Base-by-base conservation (phyloP, 2,329 filamentous ascomycete genomes). In the Aspergillus sergii region DNA sequence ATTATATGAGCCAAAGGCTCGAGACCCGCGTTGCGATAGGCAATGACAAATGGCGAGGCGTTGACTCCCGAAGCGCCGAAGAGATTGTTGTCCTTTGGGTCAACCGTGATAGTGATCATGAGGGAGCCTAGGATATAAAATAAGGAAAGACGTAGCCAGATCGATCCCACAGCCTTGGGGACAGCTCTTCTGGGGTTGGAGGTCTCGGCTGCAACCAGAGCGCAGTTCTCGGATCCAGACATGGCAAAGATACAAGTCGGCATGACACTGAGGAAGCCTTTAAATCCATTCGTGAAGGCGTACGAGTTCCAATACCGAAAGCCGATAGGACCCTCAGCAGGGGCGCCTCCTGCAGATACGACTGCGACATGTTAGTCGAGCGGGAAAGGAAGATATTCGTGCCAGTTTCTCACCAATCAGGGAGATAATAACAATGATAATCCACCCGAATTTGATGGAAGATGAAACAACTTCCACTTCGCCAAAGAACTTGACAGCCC, bases 381-480 rank as follows among this genome's bases (percentile, higher is more conserved):
- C 2, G 3, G n/a, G 6, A 32, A 32, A 16, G 16, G 6, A 11
- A 14, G 34, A 53, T 7, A 2, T 23, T 54, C 19, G 11, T 19
- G 45, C 16, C 3, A 12, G 19, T 34, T 12, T 64, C 72, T 50
- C 59, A 74, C 72, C 72, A 53, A 78, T 77, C 45, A 80, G 72
- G 19, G 79, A 80, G 54, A 83, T 77, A 66, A 84, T 82, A 65
- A 83, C 79, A 28, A 83, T 75, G 59, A 83, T 77, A 59, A 83
- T 82, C 80, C 81, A 83, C 39, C 77, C 74, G 43, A 83, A 81
- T 64, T 84, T 84, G 68, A 83, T 79, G 2, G 75, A 73, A 8
- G 79, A 80, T 41, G 76, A 73, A 7, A 80, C 64, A 21, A 83
- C 81, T 64, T 84, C 82, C 14, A 81, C 77, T 63, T 84, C 81